Base-by-base conservation (phyloP, 1,139 yeast species). In the Hansenula lynferdii region DNA sequence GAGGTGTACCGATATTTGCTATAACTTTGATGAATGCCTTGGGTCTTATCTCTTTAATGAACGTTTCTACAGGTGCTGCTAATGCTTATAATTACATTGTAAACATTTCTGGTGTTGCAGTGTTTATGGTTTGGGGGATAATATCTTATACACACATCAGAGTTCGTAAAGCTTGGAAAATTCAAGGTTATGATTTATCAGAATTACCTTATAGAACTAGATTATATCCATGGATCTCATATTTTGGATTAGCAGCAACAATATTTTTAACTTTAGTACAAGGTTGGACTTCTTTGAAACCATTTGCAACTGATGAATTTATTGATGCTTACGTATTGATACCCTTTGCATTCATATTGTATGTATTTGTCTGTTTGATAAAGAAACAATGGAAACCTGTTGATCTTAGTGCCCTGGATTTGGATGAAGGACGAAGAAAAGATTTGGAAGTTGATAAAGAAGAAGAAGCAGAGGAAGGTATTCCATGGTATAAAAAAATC, bases 91-190 rank as follows among this genome's bases (percentile, higher is more conserved):
- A 66, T 44, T 87, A 96, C 92, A 68, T 87, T 53, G 70, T 85
- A 55, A 89, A 95, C 26, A 69, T 89, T 37, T 82, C 95, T 11
- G 96, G 95, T 51, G 78, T 87, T 49, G 81, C 94, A n/a, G 80
- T 92, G 8, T 69, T 87, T 48, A 85, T 86, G 61, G 85, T 94
- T 8, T 87, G 95, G 95, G 81, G 80, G 33, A 76, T 90, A 12
- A 84, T 87, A 52, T 77, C 85, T 56, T 59, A 80, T 40, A 80
- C 89, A 49, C 94, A 81, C 51, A 67, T 86, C 41, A 74, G 95
- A 58, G 84, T 85, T 61, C 78, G 96, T 65, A 59, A 68, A 39
- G 96, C 95, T 2, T 72, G 87, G 70, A 62, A 63, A 31, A 68
- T 56, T 8, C 83, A 82, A 62, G 85, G 85, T 4, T 50, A 49